A percentile compares a stretch with the other conserved stretches of the same genome.
Evolutionary conservation across 2,329 filamentous ascomycete genomes (phyloP).

Genomic region (Apiospora koreana): DNA sequence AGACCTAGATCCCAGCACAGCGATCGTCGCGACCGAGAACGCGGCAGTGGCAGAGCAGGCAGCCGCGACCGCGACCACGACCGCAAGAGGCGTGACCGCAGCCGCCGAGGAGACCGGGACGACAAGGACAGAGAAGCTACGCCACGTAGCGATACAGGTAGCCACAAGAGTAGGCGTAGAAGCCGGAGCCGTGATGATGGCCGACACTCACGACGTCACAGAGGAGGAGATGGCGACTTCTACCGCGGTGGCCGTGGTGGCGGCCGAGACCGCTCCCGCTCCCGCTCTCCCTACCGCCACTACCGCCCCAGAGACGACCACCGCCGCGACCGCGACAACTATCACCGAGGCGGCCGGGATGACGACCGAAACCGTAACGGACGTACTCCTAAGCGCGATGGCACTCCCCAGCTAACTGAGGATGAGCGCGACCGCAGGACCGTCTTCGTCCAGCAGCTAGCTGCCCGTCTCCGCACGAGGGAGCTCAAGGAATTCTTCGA

Average conservation of each 20-base stretch:
- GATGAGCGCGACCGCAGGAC: conserved; percentile 96
- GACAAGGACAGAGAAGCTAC: conserved; percentile 65
- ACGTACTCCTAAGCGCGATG: conserved; percentile 44
- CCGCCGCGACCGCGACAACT: conserved; percentile 51
- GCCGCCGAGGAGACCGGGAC: conserved; percentile 55
- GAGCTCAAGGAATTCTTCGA: conserved; percentile 96
- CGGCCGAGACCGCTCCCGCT: conserved; percentile 68
- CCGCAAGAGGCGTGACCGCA: conserved; percentile 57
- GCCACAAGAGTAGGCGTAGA: conserved; percentile 79
- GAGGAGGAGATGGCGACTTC: conserved; percentile 68
- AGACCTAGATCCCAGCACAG: conserved; percentile 54
- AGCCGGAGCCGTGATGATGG: conserved; percentile 77
- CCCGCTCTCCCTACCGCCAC: conserved; percentile 67
- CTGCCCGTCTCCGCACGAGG: conserved; percentile 86
- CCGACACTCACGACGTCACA: conserved; percentile 72
- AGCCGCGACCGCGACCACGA: conserved; percentile 49
- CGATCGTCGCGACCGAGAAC: conserved; percentile 45
- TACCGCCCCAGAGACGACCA: conserved; percentile 59
- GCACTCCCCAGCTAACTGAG: conserved; percentile 77
- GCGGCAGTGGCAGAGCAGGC: conserved; percentile 24
- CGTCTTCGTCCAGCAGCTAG: conserved; percentile 97
- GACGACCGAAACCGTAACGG: conserved; percentile 43
- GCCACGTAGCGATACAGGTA: conserved; percentile 74
- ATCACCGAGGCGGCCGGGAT: conserved; percentile 56
- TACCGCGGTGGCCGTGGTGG: conserved; percentile 58